Percentiles rank a stretch among this genome's conserved stretches.
Conservation (phyloP, 805 yeast genomes). For the Pichia pseudocactophila region DNA sequence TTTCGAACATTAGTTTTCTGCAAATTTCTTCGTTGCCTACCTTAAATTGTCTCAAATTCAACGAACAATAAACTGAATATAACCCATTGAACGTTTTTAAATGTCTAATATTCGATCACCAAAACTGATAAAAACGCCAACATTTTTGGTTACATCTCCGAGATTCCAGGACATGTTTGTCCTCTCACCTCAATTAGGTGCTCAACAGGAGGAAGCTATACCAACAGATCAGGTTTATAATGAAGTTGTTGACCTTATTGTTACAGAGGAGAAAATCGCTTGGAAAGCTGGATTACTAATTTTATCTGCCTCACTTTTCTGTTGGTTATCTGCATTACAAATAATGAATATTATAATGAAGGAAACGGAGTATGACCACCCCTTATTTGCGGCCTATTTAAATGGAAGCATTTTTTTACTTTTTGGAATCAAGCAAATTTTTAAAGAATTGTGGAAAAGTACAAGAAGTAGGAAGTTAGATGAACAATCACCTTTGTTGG, state of each 20-base stretch:
- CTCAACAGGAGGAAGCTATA: slow-evolving; percentile 8
- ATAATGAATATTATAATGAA: slow-evolving; percentile 41
- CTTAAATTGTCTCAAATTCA: no score
- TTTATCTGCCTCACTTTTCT: slow-evolving; percentile 32
- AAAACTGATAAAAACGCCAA: slow-evolving; percentile 8
- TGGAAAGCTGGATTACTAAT: slow-evolving; percentile 38
- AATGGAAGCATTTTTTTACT: slow-evolving; percentile 40
- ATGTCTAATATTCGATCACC: background rate
- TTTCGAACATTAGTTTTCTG: no score
- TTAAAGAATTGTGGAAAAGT: background rate
- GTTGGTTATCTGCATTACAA: slow-evolving; percentile 44
- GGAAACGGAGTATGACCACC: slow-evolving; percentile 39
- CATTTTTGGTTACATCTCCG: slow-evolving; percentile 12
- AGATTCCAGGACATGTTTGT: background rate
- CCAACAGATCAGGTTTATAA: slow-evolving; percentile 20
- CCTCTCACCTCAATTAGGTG: background rate
- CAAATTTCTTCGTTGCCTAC: no score
- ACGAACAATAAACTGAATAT: no score
- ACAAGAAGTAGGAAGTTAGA: slow-evolving; percentile 1
- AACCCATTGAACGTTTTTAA: background rate
- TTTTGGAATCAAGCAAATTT: slow-evolving; percentile 35
- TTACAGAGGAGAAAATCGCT: slow-evolving; percentile 31
- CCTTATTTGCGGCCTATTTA: slow-evolving; percentile 37
- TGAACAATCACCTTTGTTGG: background rate
- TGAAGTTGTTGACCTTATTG: slow-evolving; percentile 27